Percentiles rank a stretch among this genome's conserved stretches.
phyloP scores from a whole-genome alignment of 768 basidiomycete species.

The Clavulina sp. region DNA sequence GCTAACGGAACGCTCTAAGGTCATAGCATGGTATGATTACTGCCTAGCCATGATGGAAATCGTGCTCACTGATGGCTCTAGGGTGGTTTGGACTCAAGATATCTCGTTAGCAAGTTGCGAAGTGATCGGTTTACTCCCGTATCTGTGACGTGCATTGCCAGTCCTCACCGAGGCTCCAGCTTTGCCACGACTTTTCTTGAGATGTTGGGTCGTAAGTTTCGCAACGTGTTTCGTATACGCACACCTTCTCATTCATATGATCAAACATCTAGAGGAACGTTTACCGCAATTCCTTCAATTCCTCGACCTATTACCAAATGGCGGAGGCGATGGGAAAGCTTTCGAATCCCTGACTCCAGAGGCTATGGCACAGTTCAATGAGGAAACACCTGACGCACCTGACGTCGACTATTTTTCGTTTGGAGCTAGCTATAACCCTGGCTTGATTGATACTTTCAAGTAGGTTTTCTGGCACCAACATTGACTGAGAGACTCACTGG shows the following conservation, averaged over 20 bases:
- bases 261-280: slow-evolving; percentile 22
- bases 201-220: slow-evolving; percentile 42
- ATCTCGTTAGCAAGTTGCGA: slow-evolving; percentile 69
- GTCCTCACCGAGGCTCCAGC: slow-evolving; percentile 83
- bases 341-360: slow-evolving; percentile 75
- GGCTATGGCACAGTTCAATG: slow-evolving; percentile 80
- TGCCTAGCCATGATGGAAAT: neutral
- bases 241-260: slow-evolving; percentile 16
- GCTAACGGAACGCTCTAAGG: slow-evolving; percentile 55
- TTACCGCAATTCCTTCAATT: slow-evolving; percentile 24
- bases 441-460: slow-evolving; percentile 82
- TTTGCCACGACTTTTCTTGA: slow-evolving; percentile 85
- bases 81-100: slow-evolving; percentile 90
- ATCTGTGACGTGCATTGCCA: slow-evolving; percentile 85
- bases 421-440: slow-evolving; percentile 83
- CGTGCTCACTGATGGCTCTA: slow-evolving; percentile 19
- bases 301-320: slow-evolving; percentile 73
- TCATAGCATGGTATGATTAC: slow-evolving; percentile 19
- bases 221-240: neutral
- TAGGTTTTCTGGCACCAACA: slow-evolving; percentile 13
- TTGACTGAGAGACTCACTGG: neutral
- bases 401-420: slow-evolving; percentile 84
- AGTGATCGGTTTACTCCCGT: slow-evolving; percentile 62
- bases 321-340: slow-evolving; percentile 87
- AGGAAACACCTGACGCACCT: slow-evolving; percentile 58